Conservation (phyloP, 306 rosid genomes). For the Pterocarpus macrocarpus region DNA sequence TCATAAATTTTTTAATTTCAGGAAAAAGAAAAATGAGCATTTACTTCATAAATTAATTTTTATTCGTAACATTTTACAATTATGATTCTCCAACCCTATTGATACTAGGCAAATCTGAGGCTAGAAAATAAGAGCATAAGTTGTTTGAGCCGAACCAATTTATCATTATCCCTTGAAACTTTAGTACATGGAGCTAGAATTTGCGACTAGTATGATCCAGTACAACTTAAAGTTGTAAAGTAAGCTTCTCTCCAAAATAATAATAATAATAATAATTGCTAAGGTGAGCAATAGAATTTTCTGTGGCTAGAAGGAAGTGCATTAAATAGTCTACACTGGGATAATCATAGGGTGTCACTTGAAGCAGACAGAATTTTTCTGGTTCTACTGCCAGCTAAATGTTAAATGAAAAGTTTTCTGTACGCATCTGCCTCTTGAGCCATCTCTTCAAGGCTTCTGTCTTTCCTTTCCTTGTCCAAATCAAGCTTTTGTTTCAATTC, state of each 20-base stretch:
- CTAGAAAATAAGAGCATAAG: background rate
- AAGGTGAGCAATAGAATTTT: background rate
- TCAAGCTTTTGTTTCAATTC: slow-evolving; percentile 81
- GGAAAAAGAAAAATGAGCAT: no score
- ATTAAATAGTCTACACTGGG: slow-evolving; percentile 28
- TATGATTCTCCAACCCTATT: background rate
- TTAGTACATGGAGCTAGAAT: slow-evolving; percentile 13
- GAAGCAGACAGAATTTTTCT: slow-evolving; percentile 23
- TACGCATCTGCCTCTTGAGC: slow-evolving; percentile 81
- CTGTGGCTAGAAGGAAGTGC: slow-evolving; percentile 17
- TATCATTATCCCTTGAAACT: slow-evolving; percentile 3
- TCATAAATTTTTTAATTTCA: no score
- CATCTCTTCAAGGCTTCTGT: slow-evolving; percentile 83
- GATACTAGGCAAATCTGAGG: background rate
- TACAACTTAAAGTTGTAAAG: background rate
- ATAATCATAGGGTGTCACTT: slow-evolving; percentile 11
- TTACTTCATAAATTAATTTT: no score
- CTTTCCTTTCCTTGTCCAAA: slow-evolving; percentile 83
- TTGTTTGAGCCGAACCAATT: slow-evolving; percentile 14
- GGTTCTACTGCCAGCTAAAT: slow-evolving; percentile 10
- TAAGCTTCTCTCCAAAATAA: no score
- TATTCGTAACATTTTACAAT: background rate
- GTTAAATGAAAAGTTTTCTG: slow-evolving; percentile 71
- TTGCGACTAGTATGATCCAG: slow-evolving; percentile 14
- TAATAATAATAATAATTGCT: background rate